Base-by-base conservation (phyloP, 805 yeast species). In the Tetrapisispora fleetii region DNA sequence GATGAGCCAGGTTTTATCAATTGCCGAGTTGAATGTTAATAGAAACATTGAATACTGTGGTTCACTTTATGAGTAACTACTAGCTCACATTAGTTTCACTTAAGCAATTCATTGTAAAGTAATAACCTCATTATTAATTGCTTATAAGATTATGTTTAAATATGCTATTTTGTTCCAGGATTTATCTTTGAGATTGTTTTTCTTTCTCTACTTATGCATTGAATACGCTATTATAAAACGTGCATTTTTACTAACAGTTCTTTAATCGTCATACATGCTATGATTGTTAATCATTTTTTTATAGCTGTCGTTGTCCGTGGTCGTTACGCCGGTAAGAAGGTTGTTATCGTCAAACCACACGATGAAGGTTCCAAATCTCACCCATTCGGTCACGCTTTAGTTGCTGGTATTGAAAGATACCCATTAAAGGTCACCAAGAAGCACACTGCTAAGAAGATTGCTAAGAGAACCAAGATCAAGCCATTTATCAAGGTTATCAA, bases 261-360 rank as follows among this genome's bases (percentile, higher is more conserved):
- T 47, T 50, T 33, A 42, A 40, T 40, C 27, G 18, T 45, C 44
- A 10, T 14, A 8, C 28, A 19, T 33, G 9, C 19, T 14, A 32
- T 43, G 36, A 40, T 40, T 27, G 28, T 40, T 40, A 27, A 27
- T 40, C 24, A 40, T 27, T 21, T 30, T 38, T 46, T 54, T 45
- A 45, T 71, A 85, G 95, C 98, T 80, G 90, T 93, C 79, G 90
- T 93, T 75, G 95, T 90, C 76, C 91, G 98, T 77, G 99, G 99
- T 72, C 93, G 99, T 81, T 91, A 81, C 87, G 99, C 99, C 74
- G 99, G 99, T 81, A 91, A 90, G 86, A 93, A 93, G 85, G 99
- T 93, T 64, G 99, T 93, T 74, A 89, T 93, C 72, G 90, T 93
- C 73, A 89, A 87, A 78, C 93, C 96, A 65, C 95, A 86, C 74